Conservation (phyloP, 2,329 filamentous ascomycete species). For the Arthrocladium fulminans region DNA sequence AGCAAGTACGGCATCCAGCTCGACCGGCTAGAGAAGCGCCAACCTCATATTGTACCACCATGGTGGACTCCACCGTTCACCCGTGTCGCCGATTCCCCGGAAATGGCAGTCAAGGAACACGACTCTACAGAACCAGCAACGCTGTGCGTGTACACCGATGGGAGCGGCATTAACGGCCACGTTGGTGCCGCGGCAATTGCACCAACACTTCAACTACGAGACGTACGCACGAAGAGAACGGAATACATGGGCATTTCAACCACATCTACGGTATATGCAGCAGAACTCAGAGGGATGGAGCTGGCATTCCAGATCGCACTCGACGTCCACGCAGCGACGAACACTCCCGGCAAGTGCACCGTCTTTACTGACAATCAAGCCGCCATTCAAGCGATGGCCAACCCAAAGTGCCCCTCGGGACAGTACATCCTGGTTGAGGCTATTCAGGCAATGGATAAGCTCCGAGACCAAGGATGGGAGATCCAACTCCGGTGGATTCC, state of each 20-base stretch:
- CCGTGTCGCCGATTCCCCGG: slow-evolving; percentile 12
- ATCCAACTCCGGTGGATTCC: slow-evolving; percentile 11
- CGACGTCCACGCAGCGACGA: slow-evolving; percentile 14
- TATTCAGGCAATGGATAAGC: slow-evolving; percentile 5
- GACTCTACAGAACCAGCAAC: slow-evolving; percentile 11
- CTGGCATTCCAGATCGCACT: slow-evolving; percentile 24
- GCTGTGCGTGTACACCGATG: slow-evolving; percentile 20
- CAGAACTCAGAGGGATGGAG: slow-evolving; percentile 24
- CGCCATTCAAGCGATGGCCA: slow-evolving; percentile 25
- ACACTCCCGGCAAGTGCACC: slow-evolving; percentile 17
- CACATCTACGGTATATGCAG: slow-evolving; percentile 26
- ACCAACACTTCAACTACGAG: neutral
- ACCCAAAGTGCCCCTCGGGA: slow-evolving; percentile 24
- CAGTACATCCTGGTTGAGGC: slow-evolving; percentile 23
- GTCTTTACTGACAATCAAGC: slow-evolving; percentile 29
- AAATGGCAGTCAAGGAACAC: slow-evolving; percentile 16
- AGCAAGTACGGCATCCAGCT: slow-evolving; percentile 13
- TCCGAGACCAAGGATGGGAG: slow-evolving; percentile 12
- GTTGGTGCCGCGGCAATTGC: slow-evolving; percentile 24
- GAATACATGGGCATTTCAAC: slow-evolving; percentile 24
- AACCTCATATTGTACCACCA: slow-evolving; percentile 17
- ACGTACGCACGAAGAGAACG: slow-evolving; percentile 13
- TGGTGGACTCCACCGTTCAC: slow-evolving; percentile 17
- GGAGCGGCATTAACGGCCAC: slow-evolving; percentile 23
- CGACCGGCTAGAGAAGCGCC: slow-evolving; percentile 18